Percentiles rank a stretch among this genome's conserved stretches.
These are phyloP conservation scores for Penicillium corylophilum DNA, from an alignment of 2,329 filamentous ascomycete genomes.

Conservation along the genomic window DNA sequence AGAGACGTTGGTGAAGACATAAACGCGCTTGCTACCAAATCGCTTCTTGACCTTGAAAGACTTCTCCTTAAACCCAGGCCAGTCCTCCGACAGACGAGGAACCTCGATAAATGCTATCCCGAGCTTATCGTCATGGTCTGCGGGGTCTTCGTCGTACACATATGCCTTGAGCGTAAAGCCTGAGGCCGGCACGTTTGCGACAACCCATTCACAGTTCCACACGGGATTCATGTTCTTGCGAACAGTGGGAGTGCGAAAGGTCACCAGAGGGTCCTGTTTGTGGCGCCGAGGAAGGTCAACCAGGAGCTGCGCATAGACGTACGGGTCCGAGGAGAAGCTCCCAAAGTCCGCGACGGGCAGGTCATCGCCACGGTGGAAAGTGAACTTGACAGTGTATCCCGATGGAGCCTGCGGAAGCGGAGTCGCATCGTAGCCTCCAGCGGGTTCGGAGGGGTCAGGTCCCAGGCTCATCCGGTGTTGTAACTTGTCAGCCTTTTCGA, in stretches of 20 bases:
- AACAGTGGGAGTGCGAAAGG: conserved; percentile 73
- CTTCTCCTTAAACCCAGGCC: conserved; percentile 66
- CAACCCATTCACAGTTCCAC: conserved; percentile 85
- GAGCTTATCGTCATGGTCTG: conserved; percentile 81
- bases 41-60: conserved; percentile 72
- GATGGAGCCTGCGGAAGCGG: conserved; percentile 71
- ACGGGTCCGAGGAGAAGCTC: conserved; percentile 79
- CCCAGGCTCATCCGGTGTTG: conserved; percentile 35
- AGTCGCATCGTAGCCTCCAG: conserved; percentile 77
- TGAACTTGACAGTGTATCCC: conserved; percentile 83
- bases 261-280: conserved; percentile 78
- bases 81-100: conserved; percentile 59
- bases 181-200: conserved; percentile 77
- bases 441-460: conserved; percentile 47
- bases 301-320: conserved; percentile 71
- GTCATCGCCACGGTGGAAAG: conserved; percentile 76
- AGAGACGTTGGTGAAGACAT: conserved; percentile 68
- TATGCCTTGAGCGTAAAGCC: conserved; percentile 84
- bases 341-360: conserved; percentile 79
- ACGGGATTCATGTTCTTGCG: conserved; percentile 69
- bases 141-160: conserved; percentile 85
- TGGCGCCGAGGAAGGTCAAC: conserved; percentile 71
- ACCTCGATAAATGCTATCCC: conserved; percentile 78
- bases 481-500: conserved; percentile 40
- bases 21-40: conserved; percentile 82